Percentiles rank a stretch among this genome's conserved stretches.
phyloP scores from a whole-genome alignment of 768 basidiomycete species.

The Clathrus columnatus region DNA sequence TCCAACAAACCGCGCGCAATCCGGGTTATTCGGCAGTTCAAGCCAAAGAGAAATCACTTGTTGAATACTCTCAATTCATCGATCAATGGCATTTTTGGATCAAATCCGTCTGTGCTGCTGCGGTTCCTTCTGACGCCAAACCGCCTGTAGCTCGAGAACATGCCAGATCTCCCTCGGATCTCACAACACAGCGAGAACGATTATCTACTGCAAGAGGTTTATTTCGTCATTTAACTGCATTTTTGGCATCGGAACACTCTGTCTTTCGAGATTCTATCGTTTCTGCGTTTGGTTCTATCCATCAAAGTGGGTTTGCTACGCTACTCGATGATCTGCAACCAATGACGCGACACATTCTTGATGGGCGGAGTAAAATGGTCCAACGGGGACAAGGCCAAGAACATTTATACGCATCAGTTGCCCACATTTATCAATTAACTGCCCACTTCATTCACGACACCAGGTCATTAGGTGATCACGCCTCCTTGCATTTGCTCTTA shows the following conservation, averaged over 20 bases:
- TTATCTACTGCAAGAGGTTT: slow-evolving; percentile 74
- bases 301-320: slow-evolving; percentile 64
- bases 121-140: slow-evolving; percentile 53
- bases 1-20: slow-evolving; percentile 32
- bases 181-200: slow-evolving; percentile 72
- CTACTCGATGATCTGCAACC: slow-evolving; percentile 78
- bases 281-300: slow-evolving; percentile 81
- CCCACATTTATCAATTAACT: slow-evolving; percentile 82
- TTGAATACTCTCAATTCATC: slow-evolving; percentile 49
- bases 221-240: slow-evolving; percentile 79
- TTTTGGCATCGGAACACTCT: slow-evolving; percentile 78
- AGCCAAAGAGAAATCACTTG: slow-evolving; percentile 42
- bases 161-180: slow-evolving; percentile 58
- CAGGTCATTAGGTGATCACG: slow-evolving; percentile 56
- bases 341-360: slow-evolving; percentile 77
- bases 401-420: slow-evolving; percentile 76
- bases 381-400: slow-evolving; percentile 65
- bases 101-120: slow-evolving; percentile 77
- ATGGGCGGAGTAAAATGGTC: slow-evolving; percentile 51
- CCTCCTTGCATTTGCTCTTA: slow-evolving; percentile 69
- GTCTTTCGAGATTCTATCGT: slow-evolving; percentile 82
- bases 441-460: slow-evolving; percentile 68
- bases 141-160: slow-evolving; percentile 58
- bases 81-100: slow-evolving; percentile 84
- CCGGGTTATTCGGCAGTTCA: slow-evolving; percentile 19